Evolutionary conservation across 345 rosid species (phyloP), one percentile per base, ranked within the genome.

Genomic region (Heritiera fomes): DNA sequence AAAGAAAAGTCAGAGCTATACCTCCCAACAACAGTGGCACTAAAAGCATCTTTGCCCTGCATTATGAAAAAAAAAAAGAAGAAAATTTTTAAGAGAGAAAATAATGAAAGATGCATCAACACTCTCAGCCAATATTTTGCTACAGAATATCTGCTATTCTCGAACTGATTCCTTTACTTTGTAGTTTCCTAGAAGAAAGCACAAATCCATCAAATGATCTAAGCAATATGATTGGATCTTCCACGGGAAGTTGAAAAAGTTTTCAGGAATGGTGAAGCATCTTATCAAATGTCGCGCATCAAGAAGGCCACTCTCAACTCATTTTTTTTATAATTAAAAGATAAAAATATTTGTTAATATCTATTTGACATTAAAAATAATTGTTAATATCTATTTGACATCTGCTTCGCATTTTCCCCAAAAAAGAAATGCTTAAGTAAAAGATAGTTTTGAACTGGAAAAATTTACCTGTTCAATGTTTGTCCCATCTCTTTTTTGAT

Each of bases 41-140:
- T 80, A 75, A 80, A 63, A 61, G 71, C 79, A 79, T 82, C 88
- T 68, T 70, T 81, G 8, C 63, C 76, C 91, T 88, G 86, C 77
- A 75, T 66, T 30, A 8, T 65, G 71, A 28, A 55, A 74, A 55
- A 23, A 65, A 66, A 72, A 30, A 41, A 17, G 58, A 13, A 11
- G 58, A 13, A 11, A 52, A 41, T 0, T 38, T 52, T 41, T 18
- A 18, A 52, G 38, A 71, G 63, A 34, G 7, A 64, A 43, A 76
- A 5, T 3, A 23, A 46, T 60, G 66, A 62, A 45, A 43, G 55
- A 45, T 13, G 14, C 62, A 65, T 34, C 47, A 66, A 53, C 23
- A 71, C 45, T 20, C 17, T 28, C 45, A 15, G 75, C 41, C 60
- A 71, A 50, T 50, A 50, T 50, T 30, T 50, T 17, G 40, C 45